Conservation (phyloP, 2,329 filamentous ascomycete species). For the Akanthomyces muscarius region DNA sequence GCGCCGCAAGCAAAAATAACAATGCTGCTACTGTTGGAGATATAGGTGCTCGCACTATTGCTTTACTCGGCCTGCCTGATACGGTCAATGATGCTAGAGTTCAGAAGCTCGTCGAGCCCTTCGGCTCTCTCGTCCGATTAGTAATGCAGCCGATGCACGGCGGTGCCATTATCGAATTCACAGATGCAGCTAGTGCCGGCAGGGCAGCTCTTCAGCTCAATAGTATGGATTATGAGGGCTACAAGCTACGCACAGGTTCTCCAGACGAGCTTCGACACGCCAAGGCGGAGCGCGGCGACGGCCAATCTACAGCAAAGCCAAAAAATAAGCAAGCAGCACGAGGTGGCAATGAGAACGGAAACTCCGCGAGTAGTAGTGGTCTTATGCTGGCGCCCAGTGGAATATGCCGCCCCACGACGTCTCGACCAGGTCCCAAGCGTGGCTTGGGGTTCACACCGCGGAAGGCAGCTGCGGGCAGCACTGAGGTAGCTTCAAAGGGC, state of each 20-base stretch:
- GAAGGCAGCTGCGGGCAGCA: conserved; percentile 19
- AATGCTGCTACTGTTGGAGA: conserved; percentile 42
- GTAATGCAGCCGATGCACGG: conserved; percentile 75
- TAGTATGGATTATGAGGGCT: conserved; percentile 51
- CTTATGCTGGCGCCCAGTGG: conserved; percentile 44
- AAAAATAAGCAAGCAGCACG: conserved; percentile 27
- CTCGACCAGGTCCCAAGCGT: conserved; percentile 37
- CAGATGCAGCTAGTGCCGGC: conserved; percentile 65
- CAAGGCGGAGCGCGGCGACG: conserved; percentile 38
- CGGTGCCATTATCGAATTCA: conserved; percentile 82
- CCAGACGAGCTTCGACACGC: conserved; percentile 51
- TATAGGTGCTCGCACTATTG: conserved; percentile 66
- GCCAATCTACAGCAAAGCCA: conserved; percentile 20
- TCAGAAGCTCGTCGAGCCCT: conserved; percentile 64
- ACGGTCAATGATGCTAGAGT: conserved; percentile 88
- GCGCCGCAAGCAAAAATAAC: conserved; percentile 17
- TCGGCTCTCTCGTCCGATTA: conserved; percentile 70
- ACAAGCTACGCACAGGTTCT: conserved; percentile 51
- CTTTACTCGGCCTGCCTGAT: conserved; percentile 81
- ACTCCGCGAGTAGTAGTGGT: conserved; percentile 18
- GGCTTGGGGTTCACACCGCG: conserved; percentile 41
- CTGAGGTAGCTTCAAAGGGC: conserved; percentile 28
- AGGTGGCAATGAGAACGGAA: conserved; percentile 17
- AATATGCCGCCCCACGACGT: conserved; percentile 41
- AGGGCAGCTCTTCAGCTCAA: conserved; percentile 61